Conservation (phyloP, 202 grass and related monocot species). For the Musa balbisiana region DNA sequence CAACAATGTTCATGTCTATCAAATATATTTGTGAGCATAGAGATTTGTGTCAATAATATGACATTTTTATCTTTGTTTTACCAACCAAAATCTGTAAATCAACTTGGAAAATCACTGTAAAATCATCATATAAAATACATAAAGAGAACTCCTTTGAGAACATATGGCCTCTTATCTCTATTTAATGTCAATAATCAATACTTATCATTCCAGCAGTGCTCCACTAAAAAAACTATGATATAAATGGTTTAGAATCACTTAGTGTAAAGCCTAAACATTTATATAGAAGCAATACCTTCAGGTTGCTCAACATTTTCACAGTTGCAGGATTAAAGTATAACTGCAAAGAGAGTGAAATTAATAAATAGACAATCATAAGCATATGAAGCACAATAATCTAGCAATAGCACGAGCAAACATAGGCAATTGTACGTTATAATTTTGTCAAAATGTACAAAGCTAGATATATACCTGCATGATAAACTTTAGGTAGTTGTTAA, state of each 20-base stretch:
- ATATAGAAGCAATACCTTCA: slow-evolving; percentile 12
- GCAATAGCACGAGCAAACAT: too few species aligned
- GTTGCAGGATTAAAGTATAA: slow-evolving; percentile 25
- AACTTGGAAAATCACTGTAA: background rate
- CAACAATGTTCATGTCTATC: too few species aligned
- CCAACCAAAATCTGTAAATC: background rate
- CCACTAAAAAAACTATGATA: too few species aligned
- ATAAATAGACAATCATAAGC: background rate
- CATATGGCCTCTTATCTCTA: background rate
- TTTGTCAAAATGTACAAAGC: background rate
- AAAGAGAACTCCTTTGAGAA: too few species aligned
- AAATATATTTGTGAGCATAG: too few species aligned
- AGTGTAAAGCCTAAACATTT: background rate
- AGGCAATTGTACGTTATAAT: background rate
- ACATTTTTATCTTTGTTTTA: background rate
- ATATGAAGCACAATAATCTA: background rate
- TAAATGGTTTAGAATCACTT: too few species aligned
- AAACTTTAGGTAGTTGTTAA: slow-evolving; percentile 99
- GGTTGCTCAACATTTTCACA: slow-evolving; percentile 22
- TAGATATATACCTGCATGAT: slow-evolving; percentile 82
- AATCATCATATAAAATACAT: too few species aligned
- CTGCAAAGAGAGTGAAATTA: slow-evolving; percentile 1
- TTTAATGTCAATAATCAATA: background rate
- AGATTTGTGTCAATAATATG: background rate
- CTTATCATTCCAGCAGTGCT: too few species aligned